These are phyloP conservation scores for Aspergillus hiratsukae DNA, from an alignment of 2,329 filamentous ascomycete species.

Conservation along the genomic window DNA sequence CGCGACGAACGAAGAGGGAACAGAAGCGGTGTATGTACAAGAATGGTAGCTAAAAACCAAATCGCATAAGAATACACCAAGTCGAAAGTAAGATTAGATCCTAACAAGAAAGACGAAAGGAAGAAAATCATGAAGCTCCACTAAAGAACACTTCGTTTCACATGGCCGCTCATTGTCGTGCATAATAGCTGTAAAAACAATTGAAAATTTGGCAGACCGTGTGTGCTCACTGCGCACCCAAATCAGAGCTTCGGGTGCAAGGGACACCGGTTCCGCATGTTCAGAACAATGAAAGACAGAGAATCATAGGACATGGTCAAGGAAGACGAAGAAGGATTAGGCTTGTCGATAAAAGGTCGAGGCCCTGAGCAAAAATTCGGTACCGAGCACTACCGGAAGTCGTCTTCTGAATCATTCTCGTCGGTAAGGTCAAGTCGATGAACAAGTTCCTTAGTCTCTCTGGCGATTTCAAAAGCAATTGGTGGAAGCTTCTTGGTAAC, in stretches of 20 bases:
- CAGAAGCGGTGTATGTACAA: conserved; percentile 2
- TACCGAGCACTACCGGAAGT: conserved; percentile 30
- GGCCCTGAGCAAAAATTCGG: background rate
- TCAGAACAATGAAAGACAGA: background rate
- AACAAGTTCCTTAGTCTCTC: conserved; percentile 73
- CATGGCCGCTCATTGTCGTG: conserved; percentile 24
- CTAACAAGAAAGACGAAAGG: conserved; percentile 15
- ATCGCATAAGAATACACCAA: conserved; percentile 8
- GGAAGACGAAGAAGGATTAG: background rate
- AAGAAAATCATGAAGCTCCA: conserved; percentile 16
- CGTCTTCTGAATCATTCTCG: conserved; percentile 35
- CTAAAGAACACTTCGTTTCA: conserved; percentile 20
- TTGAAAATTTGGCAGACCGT: conserved; percentile 6
- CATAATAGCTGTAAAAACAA: conserved; percentile 18
- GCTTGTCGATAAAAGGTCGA: background rate
- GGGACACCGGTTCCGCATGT: conserved; percentile 5
- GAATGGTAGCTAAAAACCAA: background rate
- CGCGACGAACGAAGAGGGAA: background rate
- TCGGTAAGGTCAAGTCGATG: conserved; percentile 43
- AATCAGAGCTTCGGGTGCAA: conserved; percentile 5
- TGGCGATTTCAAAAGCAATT: conserved; percentile 80
- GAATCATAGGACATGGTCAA: background rate
- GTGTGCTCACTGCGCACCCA: conserved; percentile 4
- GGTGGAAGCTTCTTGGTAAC: conserved; percentile 71
- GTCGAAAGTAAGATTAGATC: conserved; percentile 8